phyloP scores from a whole-genome alignment of 331 rosid genomes.

The Malus hybrid region DNA sequence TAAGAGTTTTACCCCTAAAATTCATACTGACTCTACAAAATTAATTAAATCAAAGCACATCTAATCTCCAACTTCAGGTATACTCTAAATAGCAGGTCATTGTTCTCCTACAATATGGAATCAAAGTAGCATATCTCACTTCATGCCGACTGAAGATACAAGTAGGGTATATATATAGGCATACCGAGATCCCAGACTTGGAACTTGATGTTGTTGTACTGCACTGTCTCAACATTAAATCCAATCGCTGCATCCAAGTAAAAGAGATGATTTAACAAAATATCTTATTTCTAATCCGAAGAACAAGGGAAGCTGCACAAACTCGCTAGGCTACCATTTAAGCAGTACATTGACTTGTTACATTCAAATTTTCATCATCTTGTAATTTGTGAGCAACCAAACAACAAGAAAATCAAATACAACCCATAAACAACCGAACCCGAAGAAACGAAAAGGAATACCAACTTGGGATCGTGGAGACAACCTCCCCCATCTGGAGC shows the following conservation, averaged over 20 bases:
- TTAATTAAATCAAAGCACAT: neutral
- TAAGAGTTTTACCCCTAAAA: neutral
- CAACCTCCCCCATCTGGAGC: constrained; percentile 99
- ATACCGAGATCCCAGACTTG: constrained; percentile 99
- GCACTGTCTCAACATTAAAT: constrained; percentile 97
- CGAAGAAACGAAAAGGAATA: constrained; percentile 34
- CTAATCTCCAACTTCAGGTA: neutral
- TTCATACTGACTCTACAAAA: neutral
- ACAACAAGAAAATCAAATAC: neutral
- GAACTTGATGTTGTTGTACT: constrained; percentile 91
- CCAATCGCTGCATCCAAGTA: constrained; percentile 81
- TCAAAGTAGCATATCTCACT: neutral
- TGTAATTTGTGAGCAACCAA: constrained; percentile 4
- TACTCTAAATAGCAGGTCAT: neutral
- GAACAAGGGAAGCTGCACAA: neutral
- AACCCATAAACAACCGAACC: constrained; percentile 5
- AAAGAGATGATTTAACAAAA: neutral
- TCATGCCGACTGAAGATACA: constrained; percentile 2
- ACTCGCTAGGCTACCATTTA: neutral
- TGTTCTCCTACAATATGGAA: neutral
- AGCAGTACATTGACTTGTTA: neutral
- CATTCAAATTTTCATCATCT: neutral
- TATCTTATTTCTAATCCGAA: neutral
- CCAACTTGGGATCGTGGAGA: constrained; percentile 99
- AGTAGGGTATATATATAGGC: constrained; percentile 7